Conservation (phyloP, 306 rosid species). For the Casuarina equisetifolia region DNA sequence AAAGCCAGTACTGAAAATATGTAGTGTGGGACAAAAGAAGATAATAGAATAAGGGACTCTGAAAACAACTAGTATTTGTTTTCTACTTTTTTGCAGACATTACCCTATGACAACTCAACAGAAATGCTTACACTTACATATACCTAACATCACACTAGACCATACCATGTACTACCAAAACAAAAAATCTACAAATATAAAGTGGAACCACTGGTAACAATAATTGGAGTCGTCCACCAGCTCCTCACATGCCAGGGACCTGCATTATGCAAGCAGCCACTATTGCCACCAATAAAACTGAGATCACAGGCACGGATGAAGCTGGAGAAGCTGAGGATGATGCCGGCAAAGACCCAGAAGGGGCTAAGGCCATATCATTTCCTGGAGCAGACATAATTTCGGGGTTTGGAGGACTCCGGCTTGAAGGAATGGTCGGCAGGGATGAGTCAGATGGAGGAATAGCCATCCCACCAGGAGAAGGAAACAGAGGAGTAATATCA, state of each 20-base stretch:
- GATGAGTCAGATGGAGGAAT: constrained; percentile 47
- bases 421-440: constrained; percentile 56
- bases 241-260: constrained; percentile 21
- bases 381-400: constrained; percentile 32
- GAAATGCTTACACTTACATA: constrained; percentile 10
- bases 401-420: constrained; percentile 58
- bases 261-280: constrained; percentile 18
- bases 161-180: constrained; percentile 3
- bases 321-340: constrained; percentile 26
- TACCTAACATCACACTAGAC: constrained; percentile 24
- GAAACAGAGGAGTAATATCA: constrained; percentile 51
- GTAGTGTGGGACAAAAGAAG: background rate
- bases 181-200: constrained; percentile 19
- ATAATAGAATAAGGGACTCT: background rate
- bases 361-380: constrained; percentile 37
- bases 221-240: constrained; percentile 27
- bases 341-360: constrained; percentile 37
- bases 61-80: constrained; percentile 7
- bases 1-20: background rate
- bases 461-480: constrained; percentile 40
- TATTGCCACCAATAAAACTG: constrained; percentile 20
- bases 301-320: constrained; percentile 11
- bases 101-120: constrained; percentile 20
- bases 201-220: constrained; percentile 33
- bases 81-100: background rate